Percentiles rank a stretch among this genome's conserved stretches.
Evolutionary conservation across 495 filamentous ascomycete genomes (phyloP).

Genomic region (Collariella sp.): DNA sequence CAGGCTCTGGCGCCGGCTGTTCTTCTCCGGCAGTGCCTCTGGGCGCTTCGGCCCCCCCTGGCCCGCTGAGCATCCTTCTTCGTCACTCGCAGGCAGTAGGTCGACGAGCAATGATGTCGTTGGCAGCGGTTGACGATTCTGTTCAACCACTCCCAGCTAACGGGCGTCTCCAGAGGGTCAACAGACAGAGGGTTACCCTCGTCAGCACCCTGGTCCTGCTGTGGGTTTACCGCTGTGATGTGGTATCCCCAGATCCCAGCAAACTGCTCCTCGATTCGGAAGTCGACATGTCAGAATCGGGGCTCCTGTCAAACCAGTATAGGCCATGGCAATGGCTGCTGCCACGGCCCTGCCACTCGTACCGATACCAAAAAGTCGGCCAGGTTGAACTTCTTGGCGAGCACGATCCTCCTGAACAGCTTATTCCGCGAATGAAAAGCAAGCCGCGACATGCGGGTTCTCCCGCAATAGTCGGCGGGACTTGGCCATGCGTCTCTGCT

Average conservation of each 20-base stretch:
- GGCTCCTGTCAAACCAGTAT: not conserved
- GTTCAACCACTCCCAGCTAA: not conserved
- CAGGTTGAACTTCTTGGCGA: not conserved
- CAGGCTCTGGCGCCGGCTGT: not conserved
- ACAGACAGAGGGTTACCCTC: not conserved
- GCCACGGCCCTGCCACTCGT: slow-evolving; percentile 1
- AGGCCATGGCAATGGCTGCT: not conserved
- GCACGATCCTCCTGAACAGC: slow-evolving; percentile 2
- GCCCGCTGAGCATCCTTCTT: not conserved
- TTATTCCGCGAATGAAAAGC: not conserved
- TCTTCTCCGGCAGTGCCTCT: not conserved
- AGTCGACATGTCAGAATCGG: not conserved
- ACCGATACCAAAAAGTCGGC: not conserved
- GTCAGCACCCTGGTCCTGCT: not conserved
- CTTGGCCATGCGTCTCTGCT: not conserved
- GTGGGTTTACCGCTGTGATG: slow-evolving; percentile 1
- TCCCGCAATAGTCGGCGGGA: not conserved
- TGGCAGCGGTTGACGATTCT: not conserved
- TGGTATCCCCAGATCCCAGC: slow-evolving; percentile 3
- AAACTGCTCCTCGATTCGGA: slow-evolving; percentile 2
- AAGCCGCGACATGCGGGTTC: slow-evolving; percentile 5
- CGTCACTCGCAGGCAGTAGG: not conserved
- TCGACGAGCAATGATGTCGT: not conserved
- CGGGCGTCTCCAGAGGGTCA: not conserved
- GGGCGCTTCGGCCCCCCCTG: not conserved